Evolutionary conservation across 495 filamentous ascomycete genomes (phyloP).

Genomic region (Lichenothelia convexa): DNA sequence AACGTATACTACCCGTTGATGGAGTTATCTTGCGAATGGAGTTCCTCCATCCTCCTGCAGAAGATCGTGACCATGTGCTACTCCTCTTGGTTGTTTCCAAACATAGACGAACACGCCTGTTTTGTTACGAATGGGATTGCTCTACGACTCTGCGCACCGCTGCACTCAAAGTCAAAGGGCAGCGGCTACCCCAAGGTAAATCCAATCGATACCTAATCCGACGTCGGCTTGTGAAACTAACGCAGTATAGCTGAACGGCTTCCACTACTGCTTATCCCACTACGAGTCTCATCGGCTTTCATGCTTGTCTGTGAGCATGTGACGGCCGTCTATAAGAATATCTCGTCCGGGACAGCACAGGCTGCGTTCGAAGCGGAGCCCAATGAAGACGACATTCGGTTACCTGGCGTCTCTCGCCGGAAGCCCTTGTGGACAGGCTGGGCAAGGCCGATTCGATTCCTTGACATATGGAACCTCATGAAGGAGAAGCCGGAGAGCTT

Average conservation of each 20-base stretch:
- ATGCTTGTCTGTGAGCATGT: slow-evolving; percentile 8
- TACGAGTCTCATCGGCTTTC: slow-evolving; percentile 8
- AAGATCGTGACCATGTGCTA: slow-evolving; percentile 49
- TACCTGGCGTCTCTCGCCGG: slow-evolving; percentile 7
- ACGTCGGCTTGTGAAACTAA: background rate
- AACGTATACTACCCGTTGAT: slow-evolving; percentile 39
- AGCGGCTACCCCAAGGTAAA: slow-evolving; percentile 28
- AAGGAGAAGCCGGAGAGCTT: slow-evolving; percentile 1
- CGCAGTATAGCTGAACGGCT: background rate
- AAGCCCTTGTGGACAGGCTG: slow-evolving; percentile 18
- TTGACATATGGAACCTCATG: slow-evolving; percentile 1
- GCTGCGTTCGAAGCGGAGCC: background rate
- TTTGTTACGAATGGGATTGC: slow-evolving; percentile 60
- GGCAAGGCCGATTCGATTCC: slow-evolving; percentile 10
- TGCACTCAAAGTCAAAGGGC: slow-evolving; percentile 24
- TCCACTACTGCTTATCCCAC: slow-evolving; percentile 8
- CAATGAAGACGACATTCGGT: background rate
- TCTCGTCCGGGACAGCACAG: slow-evolving; percentile 2
- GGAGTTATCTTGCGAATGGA: slow-evolving; percentile 72
- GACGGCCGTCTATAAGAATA: slow-evolving; percentile 2
- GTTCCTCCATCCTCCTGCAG: slow-evolving; percentile 55
- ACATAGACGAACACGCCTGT: slow-evolving; percentile 38
- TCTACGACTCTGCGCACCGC: slow-evolving; percentile 13
- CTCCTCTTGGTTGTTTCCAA: slow-evolving; percentile 53
- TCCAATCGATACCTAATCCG: background rate